Evolutionary conservation across 192 early-diverging fungal species (phyloP).

Genomic region (Chytriomyces confervae): DNA sequence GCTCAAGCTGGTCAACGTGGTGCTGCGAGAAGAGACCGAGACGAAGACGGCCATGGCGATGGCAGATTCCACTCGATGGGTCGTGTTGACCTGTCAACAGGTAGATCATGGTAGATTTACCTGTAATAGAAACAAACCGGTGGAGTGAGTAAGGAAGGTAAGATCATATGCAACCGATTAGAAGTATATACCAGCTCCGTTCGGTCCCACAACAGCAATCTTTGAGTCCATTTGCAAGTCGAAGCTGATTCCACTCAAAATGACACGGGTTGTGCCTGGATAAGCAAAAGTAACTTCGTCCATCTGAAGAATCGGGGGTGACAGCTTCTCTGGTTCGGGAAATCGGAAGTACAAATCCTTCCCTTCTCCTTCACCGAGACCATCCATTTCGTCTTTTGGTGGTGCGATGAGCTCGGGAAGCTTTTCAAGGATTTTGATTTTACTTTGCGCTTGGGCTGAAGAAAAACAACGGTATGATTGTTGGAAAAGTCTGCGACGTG

Average conservation of each 20-base stretch:
- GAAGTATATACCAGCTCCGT: conserved; percentile 79
- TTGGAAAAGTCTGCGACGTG: neutral
- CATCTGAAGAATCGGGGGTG: conserved; percentile 98
- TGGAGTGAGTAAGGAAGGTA: neutral
- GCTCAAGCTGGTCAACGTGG: conserved; percentile 96
- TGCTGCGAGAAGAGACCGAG: conserved; percentile 97
- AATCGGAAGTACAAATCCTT: conserved; percentile 85
- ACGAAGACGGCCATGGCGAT: conserved; percentile 91
- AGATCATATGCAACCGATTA: neutral
- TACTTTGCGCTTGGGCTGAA: conserved; percentile 92
- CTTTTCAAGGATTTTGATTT: conserved; percentile 98
- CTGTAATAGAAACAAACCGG: conserved; percentile 24
- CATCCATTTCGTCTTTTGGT: conserved; percentile 67
- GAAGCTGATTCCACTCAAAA: conserved; percentile 83
- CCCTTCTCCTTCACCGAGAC: conserved; percentile 68
- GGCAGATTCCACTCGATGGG: conserved; percentile 78
- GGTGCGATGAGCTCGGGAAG: conserved; percentile 89
- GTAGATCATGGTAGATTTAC: conserved; percentile 96
- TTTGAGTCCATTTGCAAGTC: conserved; percentile 97
- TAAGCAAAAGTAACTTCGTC: conserved; percentile 90
- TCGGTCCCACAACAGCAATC: conserved; percentile 98
- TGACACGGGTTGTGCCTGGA: conserved; percentile 69
- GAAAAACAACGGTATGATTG: neutral
- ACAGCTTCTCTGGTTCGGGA: conserved; percentile 89
- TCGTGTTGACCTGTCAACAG: conserved; percentile 85